These are phyloP conservation scores for Diplodia scrobiculata DNA, from an alignment of 2,329 filamentous ascomycete genomes.

Conservation along the genomic window DNA sequence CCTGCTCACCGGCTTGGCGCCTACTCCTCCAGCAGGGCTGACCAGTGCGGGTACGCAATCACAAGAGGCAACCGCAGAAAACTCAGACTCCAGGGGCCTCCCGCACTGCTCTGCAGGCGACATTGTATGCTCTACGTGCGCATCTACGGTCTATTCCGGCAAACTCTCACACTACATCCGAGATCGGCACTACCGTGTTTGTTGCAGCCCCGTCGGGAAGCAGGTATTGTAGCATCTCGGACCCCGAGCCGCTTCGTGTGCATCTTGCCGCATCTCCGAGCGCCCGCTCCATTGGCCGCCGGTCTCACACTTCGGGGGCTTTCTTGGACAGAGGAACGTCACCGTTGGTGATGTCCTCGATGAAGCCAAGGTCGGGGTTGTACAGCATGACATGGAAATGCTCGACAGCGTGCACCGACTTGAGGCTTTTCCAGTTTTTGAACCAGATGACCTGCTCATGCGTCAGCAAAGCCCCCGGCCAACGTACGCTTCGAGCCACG, in stretches of 20 bases:
- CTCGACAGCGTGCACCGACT: conserved; percentile 83
- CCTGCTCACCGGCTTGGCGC: not conserved
- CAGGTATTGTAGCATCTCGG: not conserved
- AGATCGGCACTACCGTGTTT: conserved; percentile 7
- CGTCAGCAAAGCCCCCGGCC: conserved; percentile 21
- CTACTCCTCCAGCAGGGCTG: not conserved
- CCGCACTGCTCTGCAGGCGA: not conserved
- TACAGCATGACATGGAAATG: conserved; percentile 95
- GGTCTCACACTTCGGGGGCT: conserved; percentile 20
- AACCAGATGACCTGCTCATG: conserved; percentile 73
- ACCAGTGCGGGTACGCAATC: conserved; percentile 18
- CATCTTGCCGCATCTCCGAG: conserved; percentile 12
- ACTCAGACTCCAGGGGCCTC: not conserved
- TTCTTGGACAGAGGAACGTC: conserved; percentile 63
- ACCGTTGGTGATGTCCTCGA: conserved; percentile 69
- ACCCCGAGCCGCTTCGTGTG: not conserved
- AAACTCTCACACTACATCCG: not conserved
- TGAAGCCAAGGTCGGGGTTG: conserved; percentile 69
- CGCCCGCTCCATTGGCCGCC: too few species aligned
- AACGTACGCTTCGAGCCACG: conserved; percentile 29
- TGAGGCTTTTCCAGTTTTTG: conserved; percentile 84
- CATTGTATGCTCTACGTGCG: not conserved
- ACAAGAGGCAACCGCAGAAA: not conserved
- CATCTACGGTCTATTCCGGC: conserved; percentile 2
- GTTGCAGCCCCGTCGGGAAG: conserved; percentile 4